Base-by-base conservation (phyloP, 2,329 filamentous ascomycete genomes). In the Coniochaeta sp. region DNA sequence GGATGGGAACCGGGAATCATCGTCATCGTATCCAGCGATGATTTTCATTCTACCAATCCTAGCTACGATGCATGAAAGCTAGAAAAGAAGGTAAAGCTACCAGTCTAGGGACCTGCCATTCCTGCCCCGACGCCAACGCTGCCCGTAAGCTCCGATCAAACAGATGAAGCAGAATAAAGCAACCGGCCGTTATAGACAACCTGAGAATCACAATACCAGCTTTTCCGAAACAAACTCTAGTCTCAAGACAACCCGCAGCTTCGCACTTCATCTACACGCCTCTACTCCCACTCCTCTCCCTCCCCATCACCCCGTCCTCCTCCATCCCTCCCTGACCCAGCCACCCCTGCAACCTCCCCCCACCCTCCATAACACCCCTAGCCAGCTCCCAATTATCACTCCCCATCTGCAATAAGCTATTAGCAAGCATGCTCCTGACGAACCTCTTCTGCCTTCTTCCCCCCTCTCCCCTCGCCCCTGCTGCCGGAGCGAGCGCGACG, bases 361-460 rank as follows among this genome's bases (percentile, higher is more conserved):
- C 66, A 1, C 65, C 66, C 13, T 60, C 61, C 22, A 71, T 69
- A 4, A 70, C 63, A 5, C 66, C 65, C 3, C 65, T 63, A 1
- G 66, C 66, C 10, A 76, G 63, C 46, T 73, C 70, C 76, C 76
- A 79, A 54, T 75, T 73, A 47, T 77, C 75, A 28, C 76, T 63
- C 0, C 68, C 71, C 51, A 76, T 68, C 50, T 74, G 72, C 55
- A 75, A 67, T 35, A 73, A 63, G 4, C 68, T 70, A 8, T 69
- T 63, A 13, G 71, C 68, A 26, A 75, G 63, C 53, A 75, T 62
- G 31, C 70, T 73, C 65, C 73, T 76, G 55, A 75, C 67, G 50
- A 75, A 74, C 14, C 73, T 67, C 24, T 70, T 71, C 24, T 71
- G 69, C 45, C 28, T 16, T n/a, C n/a, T n/a, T n/a, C n/a, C n/a